Conservation (phyloP, 495 filamentous ascomycete species). For the Tuber calosporum region DNA sequence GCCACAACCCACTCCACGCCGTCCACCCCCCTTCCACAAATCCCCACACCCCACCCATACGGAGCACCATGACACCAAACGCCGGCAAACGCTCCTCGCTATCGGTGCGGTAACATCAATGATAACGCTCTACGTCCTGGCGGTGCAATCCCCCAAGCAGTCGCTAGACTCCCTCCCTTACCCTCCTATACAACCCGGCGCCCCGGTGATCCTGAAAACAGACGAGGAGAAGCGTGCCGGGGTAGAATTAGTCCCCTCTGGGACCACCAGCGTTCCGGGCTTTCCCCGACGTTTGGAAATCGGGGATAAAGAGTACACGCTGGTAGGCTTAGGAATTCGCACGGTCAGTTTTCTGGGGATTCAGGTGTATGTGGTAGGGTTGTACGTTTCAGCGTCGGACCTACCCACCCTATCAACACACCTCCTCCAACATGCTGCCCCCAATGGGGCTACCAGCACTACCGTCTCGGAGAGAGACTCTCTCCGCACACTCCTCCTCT, state of each 20-base stretch:
- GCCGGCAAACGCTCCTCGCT: conserved; percentile 47
- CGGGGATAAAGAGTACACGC: conserved; percentile 63
- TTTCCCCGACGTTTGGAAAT: conserved; percentile 64
- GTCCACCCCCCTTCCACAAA: conserved; percentile 13
- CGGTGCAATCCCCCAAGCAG: conserved; percentile 43
- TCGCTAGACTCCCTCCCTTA: conserved; percentile 42
- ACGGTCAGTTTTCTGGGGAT: conserved; percentile 86
- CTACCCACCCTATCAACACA: conserved; percentile 54
- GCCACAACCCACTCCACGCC: conserved; percentile 17
- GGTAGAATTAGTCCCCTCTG: conserved; percentile 52
- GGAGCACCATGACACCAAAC: conserved; percentile 42
- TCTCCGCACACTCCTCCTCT: neutral
- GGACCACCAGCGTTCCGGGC: conserved; percentile 71
- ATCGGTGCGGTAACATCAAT: conserved; percentile 48
- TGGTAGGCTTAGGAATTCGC: conserved; percentile 78
- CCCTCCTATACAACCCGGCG: conserved; percentile 20
- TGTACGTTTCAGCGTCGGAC: conserved; percentile 77
- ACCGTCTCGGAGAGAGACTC: neutral
- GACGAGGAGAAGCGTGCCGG: conserved; percentile 53
- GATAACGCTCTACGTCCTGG: conserved; percentile 46
- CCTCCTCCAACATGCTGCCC: conserved; percentile 45
- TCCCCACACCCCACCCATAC: conserved; percentile 40
- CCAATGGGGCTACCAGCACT: conserved; percentile 44
- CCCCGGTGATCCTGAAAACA: conserved; percentile 42
- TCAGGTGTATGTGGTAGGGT: conserved; percentile 87